These are phyloP conservation scores for Penicillium dipodomyicola DNA, from an alignment of 495 filamentous ascomycete genomes.

Conservation along the genomic window DNA sequence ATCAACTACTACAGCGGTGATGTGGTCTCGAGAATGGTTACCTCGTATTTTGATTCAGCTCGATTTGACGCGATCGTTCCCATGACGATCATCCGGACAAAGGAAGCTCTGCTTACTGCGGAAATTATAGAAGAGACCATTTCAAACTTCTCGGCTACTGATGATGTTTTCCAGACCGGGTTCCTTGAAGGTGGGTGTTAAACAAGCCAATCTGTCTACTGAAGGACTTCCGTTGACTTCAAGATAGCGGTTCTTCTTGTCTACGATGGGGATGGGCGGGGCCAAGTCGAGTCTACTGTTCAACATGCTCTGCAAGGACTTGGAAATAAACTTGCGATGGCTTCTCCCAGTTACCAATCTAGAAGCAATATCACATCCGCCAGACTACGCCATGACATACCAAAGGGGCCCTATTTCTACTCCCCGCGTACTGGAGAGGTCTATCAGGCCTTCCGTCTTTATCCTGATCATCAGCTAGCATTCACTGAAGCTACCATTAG, in stretches of 20 bases:
- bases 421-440: conserved; percentile 36
- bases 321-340: conserved; percentile 11
- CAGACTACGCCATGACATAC: conserved; percentile 22
- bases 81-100: conserved; percentile 38
- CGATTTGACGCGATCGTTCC: conserved; percentile 31
- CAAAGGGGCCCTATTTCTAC: conserved; percentile 50
- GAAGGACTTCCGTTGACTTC: not conserved
- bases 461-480: conserved; percentile 39
- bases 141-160: conserved; percentile 26
- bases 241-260: conserved; percentile 5
- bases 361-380: conserved; percentile 3
- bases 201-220: not conserved
- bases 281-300: conserved; percentile 4
- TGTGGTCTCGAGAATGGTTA: conserved; percentile 15
- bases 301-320: not conserved
- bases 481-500: conserved; percentile 38
- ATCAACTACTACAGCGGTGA: conserved; percentile 42
- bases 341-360: conserved; percentile 10
- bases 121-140: conserved; percentile 25
- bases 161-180: conserved; percentile 44
- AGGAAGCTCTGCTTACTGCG: conserved; percentile 12
- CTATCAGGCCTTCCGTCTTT: conserved; percentile 41
- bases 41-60: conserved; percentile 24
- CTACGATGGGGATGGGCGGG: conserved; percentile 11
- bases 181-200: conserved; percentile 33